Conservation (phyloP, 2,329 filamentous ascomycete genomes). For the Aphanoascus verrucosus region DNA sequence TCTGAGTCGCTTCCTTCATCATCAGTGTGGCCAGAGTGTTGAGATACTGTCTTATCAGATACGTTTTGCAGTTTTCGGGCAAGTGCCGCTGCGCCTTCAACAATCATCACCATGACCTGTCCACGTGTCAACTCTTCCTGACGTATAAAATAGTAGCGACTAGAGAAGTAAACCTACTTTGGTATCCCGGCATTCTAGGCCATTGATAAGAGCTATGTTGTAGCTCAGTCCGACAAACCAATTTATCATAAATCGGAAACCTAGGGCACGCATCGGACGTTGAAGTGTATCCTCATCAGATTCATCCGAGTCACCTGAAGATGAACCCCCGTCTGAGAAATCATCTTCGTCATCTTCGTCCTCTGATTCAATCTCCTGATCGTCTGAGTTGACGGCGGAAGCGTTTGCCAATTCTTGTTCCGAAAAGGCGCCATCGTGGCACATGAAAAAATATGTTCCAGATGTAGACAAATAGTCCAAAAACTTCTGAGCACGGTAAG, state of each 20-base stretch:
- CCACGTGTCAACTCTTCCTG: background rate
- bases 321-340: constrained; percentile 6
- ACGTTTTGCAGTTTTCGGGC: background rate
- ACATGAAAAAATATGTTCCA: constrained; percentile 57
- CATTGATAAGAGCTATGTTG: constrained; percentile 55
- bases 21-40: background rate
- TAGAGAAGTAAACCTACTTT: constrained; percentile 38
- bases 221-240: constrained; percentile 46
- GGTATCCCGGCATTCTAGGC: constrained; percentile 52
- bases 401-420: background rate
- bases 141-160: constrained; percentile 3
- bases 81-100: constrained; percentile 24
- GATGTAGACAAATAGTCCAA: constrained; percentile 43
- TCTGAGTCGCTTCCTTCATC: background rate
- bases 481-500: constrained; percentile 43
- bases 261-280: background rate
- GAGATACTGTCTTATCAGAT: background rate
- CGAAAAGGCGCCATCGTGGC: constrained; percentile 47
- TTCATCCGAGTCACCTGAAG: constrained; percentile 12
- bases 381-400: constrained; percentile 5
- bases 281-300: constrained; percentile 13
- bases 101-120: constrained; percentile 41
- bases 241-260: constrained; percentile 42
- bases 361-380: background rate
- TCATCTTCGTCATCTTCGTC: constrained; percentile 16